Conservation (phyloP, 768 basidiomycete genomes). For the Tricholoma hemisulphureum region DNA sequence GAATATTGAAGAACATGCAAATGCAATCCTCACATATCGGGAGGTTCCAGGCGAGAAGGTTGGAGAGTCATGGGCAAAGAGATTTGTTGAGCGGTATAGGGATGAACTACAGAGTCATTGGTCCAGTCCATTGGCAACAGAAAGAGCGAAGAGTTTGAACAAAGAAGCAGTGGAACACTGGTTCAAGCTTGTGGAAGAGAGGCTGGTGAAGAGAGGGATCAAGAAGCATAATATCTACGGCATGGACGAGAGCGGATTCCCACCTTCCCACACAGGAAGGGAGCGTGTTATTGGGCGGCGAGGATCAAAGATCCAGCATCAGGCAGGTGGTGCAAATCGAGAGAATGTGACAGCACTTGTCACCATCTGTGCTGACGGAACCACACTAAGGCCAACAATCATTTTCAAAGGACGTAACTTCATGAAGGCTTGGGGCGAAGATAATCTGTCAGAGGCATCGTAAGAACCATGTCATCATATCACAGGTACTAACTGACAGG, state of each 20-base stretch:
- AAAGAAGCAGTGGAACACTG: conserved; percentile 27
- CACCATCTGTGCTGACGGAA: conserved; percentile 42
- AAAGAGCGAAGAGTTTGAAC: conserved; percentile 28
- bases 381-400: conserved; percentile 27
- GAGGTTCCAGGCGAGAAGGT: background rate
- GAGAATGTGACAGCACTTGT: conserved; percentile 39
- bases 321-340: conserved; percentile 21
- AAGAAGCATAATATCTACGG: conserved; percentile 25
- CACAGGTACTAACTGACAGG: conserved; percentile 1
- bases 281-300: conserved; percentile 28
- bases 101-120: conserved; percentile 28
- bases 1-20: background rate
- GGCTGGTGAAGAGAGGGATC: conserved; percentile 23
- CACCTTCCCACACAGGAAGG: conserved; percentile 18
- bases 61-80: background rate
- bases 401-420: conserved; percentile 40
- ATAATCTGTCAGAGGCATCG: conserved; percentile 35
- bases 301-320: conserved; percentile 17
- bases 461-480: conserved; percentile 18
- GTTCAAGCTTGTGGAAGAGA: conserved; percentile 29
- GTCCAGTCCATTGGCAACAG: conserved; percentile 31
- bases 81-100: background rate
- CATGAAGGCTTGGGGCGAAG: conserved; percentile 28
- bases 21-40: background rate
- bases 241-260: conserved; percentile 36